Percentiles rank a stretch among this genome's conserved stretches.
Conservation (phyloP, 2,329 filamentous ascomycete genomes). For the Xylariales sp. region DNA sequence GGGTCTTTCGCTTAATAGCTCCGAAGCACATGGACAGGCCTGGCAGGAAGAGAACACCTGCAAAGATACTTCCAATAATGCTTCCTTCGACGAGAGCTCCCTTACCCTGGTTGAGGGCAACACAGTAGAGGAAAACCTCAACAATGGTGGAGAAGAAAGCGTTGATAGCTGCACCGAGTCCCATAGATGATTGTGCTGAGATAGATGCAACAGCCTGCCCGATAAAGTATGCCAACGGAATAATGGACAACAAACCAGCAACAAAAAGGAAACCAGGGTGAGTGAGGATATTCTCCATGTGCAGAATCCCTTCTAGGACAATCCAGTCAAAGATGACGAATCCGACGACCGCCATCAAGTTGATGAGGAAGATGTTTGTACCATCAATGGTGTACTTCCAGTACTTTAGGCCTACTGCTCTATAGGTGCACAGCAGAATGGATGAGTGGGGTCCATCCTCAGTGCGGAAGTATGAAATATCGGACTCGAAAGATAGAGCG, state of each 20-base stretch:
- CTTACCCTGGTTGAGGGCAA: conserved; percentile 89
- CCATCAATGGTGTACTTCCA: conserved; percentile 99
- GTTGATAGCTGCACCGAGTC: conserved; percentile 92
- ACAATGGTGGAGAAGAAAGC: conserved; percentile 98
- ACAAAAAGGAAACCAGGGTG: conserved; percentile 83
- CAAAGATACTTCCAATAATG: conserved; percentile 96
- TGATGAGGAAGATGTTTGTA: conserved; percentile 98
- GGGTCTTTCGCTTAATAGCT: conserved; percentile 94
- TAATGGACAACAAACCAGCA: conserved; percentile 83
- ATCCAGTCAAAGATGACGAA: conserved; percentile 95
- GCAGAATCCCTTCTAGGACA: conserved; percentile 65
- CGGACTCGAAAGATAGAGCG: conserved; percentile 88
- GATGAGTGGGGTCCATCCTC: conserved; percentile 72
- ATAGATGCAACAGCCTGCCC: conserved; percentile 98
- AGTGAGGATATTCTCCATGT: conserved; percentile 69
- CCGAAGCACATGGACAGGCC: conserved; percentile 98
- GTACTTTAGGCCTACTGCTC: conserved; percentile 89
- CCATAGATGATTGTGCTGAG: conserved; percentile 98
- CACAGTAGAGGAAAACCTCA: conserved; percentile 95
- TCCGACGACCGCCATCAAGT: conserved; percentile 86
- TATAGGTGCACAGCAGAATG: conserved; percentile 93
- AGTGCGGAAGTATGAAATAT: conserved; percentile 68
- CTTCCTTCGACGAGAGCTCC: conserved; percentile 91
- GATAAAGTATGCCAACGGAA: conserved; percentile 96
- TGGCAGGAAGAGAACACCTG: conserved; percentile 89